phyloP scores from a whole-genome alignment of 1,139 yeast species.

The Diutina scorzettiae region DNA sequence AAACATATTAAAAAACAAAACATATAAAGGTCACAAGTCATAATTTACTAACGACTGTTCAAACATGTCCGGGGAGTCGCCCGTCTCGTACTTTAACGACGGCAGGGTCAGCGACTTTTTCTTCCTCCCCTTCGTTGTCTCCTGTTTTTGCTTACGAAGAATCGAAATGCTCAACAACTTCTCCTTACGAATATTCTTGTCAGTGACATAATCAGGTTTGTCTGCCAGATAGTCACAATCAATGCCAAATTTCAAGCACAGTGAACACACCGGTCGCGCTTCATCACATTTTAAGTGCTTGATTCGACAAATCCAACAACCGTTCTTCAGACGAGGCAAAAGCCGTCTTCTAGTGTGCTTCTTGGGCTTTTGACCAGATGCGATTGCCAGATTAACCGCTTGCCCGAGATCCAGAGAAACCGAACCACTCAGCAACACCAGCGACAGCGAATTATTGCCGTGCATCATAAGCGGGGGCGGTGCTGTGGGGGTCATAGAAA shows the following conservation, averaged over 20 bases:
- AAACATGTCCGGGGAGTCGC: not conserved
- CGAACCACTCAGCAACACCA: not conserved
- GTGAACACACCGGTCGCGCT: slow-evolving; percentile 24
- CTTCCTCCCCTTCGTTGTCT: not conserved
- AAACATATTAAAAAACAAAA: not conserved
- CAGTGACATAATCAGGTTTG: slow-evolving; percentile 30
- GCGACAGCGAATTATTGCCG: slow-evolving; percentile 3
- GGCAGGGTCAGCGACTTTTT: not conserved
- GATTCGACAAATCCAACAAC: slow-evolving; percentile 41
- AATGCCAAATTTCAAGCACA: slow-evolving; percentile 31
- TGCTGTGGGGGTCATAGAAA: not conserved
- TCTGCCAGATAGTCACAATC: slow-evolving; percentile 31
- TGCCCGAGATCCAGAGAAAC: not conserved
- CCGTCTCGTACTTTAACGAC: not conserved
- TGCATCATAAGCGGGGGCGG: slow-evolving; percentile 5
- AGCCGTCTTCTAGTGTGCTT: slow-evolving; percentile 31
- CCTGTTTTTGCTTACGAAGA: slow-evolving; percentile 15
- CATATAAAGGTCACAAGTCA: not conserved
- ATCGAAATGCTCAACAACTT: slow-evolving; percentile 23
- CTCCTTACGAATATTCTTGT: slow-evolving; percentile 24
- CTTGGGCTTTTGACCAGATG: slow-evolving; percentile 13
- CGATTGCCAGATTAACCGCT: slow-evolving; percentile 3
- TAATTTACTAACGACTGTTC: not conserved
- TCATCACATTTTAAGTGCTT: slow-evolving; percentile 40
- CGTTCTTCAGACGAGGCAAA: slow-evolving; percentile 19